Base-by-base conservation (phyloP, 331 rosid genomes). In the Malus hybrid region DNA sequence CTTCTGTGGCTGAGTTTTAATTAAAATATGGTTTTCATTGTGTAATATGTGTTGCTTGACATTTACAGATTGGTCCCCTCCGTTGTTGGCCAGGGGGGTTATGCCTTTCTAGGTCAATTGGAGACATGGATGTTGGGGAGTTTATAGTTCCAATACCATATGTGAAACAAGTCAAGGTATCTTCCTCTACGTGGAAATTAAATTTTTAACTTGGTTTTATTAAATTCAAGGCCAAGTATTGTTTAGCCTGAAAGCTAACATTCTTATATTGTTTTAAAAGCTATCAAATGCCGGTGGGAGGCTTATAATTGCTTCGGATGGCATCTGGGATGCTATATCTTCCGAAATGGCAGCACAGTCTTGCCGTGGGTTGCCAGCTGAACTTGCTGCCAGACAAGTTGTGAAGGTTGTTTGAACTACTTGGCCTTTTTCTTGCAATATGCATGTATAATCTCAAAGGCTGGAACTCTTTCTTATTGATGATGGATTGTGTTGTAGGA, bases 1-100 rank as follows among this genome's bases (percentile, higher is more conserved):
- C 46, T 20, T 78, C 33, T 70, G 31, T 16, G 15, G 3, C 9
- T 13, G 1, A 13, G 24, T 55, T 1, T 55, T 55, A n/a, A 55
- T 7, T 55, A 55, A 75, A 22, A 59, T 73, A 46, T 39, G 70
- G 60, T 73, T 65, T 46, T 78, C 69, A 65, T 65, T 61, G 57
- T 27, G 36, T 71, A 7, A 63, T 29, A 24, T 22, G 3, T 80
- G 61, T 71, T 82, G 79, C 65, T 80, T 70, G 70, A 74, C 42
- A 70, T 55, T 79, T 88, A 60, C 88, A 94, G 97, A 87, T 94
- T 79, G 99, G 99, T 77, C 99, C 99, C 4, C 99, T 94, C 64
- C 96, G 97, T 3, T 94, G 97, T 80, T 94, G 97, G 97, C 96
- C 97, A 0, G 99, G 99, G 46, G 99, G 97, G 73, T 83, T 94